Percentiles rank a stretch among this genome's conserved stretches.
These are phyloP conservation scores for Boletus reticuloceps DNA, from an alignment of 768 basidiomycete genomes.

Conservation along the genomic window DNA sequence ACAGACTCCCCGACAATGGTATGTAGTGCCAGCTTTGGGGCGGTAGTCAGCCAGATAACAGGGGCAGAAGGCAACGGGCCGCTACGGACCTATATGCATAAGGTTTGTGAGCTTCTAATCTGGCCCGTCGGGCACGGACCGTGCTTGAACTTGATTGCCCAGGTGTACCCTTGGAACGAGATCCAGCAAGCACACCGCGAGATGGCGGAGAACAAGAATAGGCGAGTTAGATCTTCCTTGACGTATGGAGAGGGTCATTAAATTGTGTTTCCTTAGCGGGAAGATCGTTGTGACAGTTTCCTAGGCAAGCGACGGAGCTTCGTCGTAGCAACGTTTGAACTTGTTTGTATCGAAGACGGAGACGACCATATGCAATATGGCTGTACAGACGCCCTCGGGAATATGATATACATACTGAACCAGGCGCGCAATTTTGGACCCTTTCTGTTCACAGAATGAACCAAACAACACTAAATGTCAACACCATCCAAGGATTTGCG, in stretches of 20 bases:
- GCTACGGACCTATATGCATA: slow-evolving; percentile 75
- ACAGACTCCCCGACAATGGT: background rate
- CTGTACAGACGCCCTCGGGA: background rate
- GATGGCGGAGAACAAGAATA: slow-evolving; percentile 76
- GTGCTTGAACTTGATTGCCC: background rate
- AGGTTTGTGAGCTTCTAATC: slow-evolving; percentile 41
- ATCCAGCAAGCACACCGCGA: slow-evolving; percentile 80
- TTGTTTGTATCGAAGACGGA: slow-evolving; percentile 1
- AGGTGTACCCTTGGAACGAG: slow-evolving; percentile 80
- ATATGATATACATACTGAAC: background rate
- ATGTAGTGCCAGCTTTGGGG: slow-evolving; percentile 45
- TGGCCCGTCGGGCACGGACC: slow-evolving; percentile 13
- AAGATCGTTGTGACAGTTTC: slow-evolving; percentile 31
- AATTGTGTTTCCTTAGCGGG: slow-evolving; percentile 21
- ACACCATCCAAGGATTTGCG: background rate
- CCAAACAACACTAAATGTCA: too few relatives aligned
- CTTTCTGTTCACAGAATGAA: too few relatives aligned
- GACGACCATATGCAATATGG: background rate
- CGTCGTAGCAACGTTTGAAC: background rate
- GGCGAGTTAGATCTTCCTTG: slow-evolving; percentile 24
- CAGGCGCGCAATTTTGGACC: too few relatives aligned
- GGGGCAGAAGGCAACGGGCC: slow-evolving; percentile 53
- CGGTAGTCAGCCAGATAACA: slow-evolving; percentile 58
- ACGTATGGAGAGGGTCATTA: background rate
- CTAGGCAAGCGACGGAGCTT: slow-evolving; percentile 14